Conservation (phyloP, 306 rosid genomes). For the Casuarina cunninghamiana region DNA sequence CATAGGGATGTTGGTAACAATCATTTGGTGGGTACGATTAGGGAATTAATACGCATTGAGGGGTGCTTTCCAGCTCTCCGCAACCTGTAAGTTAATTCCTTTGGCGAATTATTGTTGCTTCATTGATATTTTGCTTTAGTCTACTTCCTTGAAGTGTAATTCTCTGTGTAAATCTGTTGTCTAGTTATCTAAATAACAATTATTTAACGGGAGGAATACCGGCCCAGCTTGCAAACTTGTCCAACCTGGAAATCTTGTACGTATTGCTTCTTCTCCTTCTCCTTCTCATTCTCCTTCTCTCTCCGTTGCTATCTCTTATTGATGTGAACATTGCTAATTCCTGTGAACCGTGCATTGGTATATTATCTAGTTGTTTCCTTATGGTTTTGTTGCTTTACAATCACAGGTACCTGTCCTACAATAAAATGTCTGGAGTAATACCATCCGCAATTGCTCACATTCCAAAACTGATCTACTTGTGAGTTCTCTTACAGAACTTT, state of each 20-base stretch:
- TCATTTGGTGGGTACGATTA: slow-evolving; percentile 96
- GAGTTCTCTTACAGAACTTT: slow-evolving; percentile 45
- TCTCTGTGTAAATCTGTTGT: slow-evolving; percentile 22
- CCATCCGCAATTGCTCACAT: slow-evolving; percentile 83
- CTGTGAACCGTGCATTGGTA: slow-evolving; percentile 2
- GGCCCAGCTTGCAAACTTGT: slow-evolving; percentile 87
- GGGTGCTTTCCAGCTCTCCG: slow-evolving; percentile 96
- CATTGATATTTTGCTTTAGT: not conserved
- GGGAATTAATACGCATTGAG: slow-evolving; percentile 95
- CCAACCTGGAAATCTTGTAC: slow-evolving; percentile 93
- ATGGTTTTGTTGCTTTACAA: slow-evolving; percentile 25
- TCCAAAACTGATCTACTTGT: slow-evolving; percentile 86
- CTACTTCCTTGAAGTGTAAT: slow-evolving; percentile 7
- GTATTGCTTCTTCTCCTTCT: slow-evolving; percentile 25
- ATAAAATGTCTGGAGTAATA: slow-evolving; percentile 90
- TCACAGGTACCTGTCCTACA: slow-evolving; percentile 84
- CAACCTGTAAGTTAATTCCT: slow-evolving; percentile 67
- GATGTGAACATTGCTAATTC: not conserved
- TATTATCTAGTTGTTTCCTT: not conserved
- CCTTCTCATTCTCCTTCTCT: not conserved
- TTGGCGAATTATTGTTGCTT: slow-evolving; percentile 10
- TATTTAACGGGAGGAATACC: slow-evolving; percentile 97
- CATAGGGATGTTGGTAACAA: slow-evolving; percentile 93
- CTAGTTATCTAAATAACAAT: slow-evolving; percentile 85
- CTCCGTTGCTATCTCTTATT: not conserved